Base-by-base conservation (phyloP, 441 rosid species). In the Adansonia rubrostipa region DNA sequence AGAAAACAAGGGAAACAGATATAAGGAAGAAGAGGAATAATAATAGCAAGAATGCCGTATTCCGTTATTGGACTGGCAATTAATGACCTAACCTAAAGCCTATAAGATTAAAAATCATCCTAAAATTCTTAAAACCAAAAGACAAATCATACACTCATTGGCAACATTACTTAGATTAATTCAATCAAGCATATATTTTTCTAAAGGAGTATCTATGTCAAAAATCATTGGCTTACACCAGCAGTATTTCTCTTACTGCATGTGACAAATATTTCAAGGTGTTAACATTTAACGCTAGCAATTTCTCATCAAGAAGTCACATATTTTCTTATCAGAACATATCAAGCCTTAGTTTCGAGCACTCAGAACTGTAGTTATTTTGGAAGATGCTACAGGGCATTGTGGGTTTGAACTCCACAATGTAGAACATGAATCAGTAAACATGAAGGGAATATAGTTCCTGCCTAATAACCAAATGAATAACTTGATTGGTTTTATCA, bases 311-410 rank as follows among this genome's bases (percentile, higher is more conserved):
- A 64, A 64, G 19, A 64, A 33, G 20, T 2, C 5, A 36, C 48
- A 36, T 63, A 11, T 6, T 57, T 57, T 28, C 33, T 63, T 63
- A 19, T 33, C 19, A 61, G 42, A 24, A 10, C 15, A 24, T 10
- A 61, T 24, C 24, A 61, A 33, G 42, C 9, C 68, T 62, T 62
- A 28, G 67, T 62, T 62, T 28, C 28, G 64, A 58, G 67, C 67
- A 11, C 44, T 62, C 42, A 62, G 33, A 28, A 28, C 44, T 10
- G 11, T 57, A 8, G 28, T 57, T 58, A 58, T 20, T 20, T 9
- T 22, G 11, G 15, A 60, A 22, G 65, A 60, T 0, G 11, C 6
- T 22, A 60, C 15, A 36, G 10, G 20, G 48, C 11, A 64, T 36
- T 64, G 47, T 15, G 20, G 67, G 5, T 11, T 36, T 64, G 20